Evolutionary conservation across 2,329 filamentous ascomycete genomes (phyloP), one percentile per base, ranked within the genome.

Genomic region (Alternaria panax): DNA sequence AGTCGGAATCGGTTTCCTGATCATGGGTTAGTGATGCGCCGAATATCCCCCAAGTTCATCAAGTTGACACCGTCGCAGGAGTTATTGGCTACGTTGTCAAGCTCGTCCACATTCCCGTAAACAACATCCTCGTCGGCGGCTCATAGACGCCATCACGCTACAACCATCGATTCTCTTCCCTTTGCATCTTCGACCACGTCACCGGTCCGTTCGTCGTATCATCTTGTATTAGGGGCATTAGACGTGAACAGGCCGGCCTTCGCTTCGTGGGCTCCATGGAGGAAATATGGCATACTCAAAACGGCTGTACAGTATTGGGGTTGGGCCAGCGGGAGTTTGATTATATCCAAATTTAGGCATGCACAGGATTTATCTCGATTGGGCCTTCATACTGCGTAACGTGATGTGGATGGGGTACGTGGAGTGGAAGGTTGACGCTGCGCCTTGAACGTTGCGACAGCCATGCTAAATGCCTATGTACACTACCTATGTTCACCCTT

Each of bases 1-100:
- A 57, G 83, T 84, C 48, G 82, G 82, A 64, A 79, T 84, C 57
- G 82, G 83, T 60, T 85, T 85, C 75, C 64, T 84, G 41, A 80
- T 84, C 48, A 85, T 85, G 83, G 83, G 68, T 70, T 42, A 58
- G 67, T 57, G 46, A 32, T 25, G 25, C 16, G 30, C 25, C 2
- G 38, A 20, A n/a, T 24, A 8, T 9, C 5, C 32, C 32, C 24
- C 24, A n/a, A 2, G 12, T 22, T 9, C 36, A 38, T 47, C 45
- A 41, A 12, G 50, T 51, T 63, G 34, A 65, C 50, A 42, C 12
- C 7, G 1, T 2, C 25, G 3, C 58, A 70, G 67, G 82, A 46
- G 80, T 82, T 55, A 83, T 85, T 59, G 82, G 82, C 65, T 84
- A 83, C 71, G 70, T 84, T 45, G 81, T 84, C 69, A 84, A 84